Conservation (phyloP, 2,329 filamentous ascomycete species). For the Helotiales sp. region DNA sequence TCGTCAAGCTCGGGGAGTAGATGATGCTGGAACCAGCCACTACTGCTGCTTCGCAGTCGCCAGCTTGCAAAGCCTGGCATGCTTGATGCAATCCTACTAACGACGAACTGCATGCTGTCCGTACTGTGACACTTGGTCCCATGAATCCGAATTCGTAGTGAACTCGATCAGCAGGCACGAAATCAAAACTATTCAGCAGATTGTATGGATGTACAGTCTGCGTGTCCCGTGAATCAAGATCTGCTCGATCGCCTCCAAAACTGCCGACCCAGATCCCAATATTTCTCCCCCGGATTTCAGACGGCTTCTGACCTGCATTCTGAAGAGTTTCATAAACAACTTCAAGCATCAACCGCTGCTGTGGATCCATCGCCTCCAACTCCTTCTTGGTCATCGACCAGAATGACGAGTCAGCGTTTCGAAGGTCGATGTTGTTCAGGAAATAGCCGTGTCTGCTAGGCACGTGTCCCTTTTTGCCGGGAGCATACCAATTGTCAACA, state of each 20-base stretch:
- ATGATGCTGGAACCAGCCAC: slow-evolving; percentile 56
- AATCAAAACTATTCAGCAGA: slow-evolving; percentile 18
- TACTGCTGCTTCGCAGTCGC: slow-evolving; percentile 44
- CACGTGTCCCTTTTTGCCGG: slow-evolving; percentile 11
- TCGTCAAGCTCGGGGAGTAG: slow-evolving; percentile 17
- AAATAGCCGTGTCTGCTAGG: slow-evolving; percentile 19
- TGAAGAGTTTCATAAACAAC: slow-evolving; percentile 39
- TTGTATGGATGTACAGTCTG: background rate
- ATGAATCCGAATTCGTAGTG: slow-evolving; percentile 45
- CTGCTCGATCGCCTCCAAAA: slow-evolving; percentile 21
- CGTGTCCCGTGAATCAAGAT: background rate
- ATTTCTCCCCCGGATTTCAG: slow-evolving; percentile 21
- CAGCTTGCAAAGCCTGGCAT: slow-evolving; percentile 21
- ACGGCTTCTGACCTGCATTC: slow-evolving; percentile 29
- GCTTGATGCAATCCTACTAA: slow-evolving; percentile 55
- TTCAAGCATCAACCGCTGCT: slow-evolving; percentile 38
- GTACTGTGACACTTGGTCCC: slow-evolving; percentile 24
- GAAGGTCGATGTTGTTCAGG: background rate
- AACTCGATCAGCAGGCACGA: slow-evolving; percentile 40
- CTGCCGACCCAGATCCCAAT: slow-evolving; percentile 26
- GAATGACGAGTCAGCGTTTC: background rate
- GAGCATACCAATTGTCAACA: slow-evolving; percentile 12
- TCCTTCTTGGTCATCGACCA: slow-evolving; percentile 17
- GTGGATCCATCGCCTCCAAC: slow-evolving; percentile 32
- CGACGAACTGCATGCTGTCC: slow-evolving; percentile 62